These are phyloP conservation scores for Talaromyces sp. DNA, from an alignment of 2,329 filamentous ascomycete genomes.

Conservation along the genomic window DNA sequence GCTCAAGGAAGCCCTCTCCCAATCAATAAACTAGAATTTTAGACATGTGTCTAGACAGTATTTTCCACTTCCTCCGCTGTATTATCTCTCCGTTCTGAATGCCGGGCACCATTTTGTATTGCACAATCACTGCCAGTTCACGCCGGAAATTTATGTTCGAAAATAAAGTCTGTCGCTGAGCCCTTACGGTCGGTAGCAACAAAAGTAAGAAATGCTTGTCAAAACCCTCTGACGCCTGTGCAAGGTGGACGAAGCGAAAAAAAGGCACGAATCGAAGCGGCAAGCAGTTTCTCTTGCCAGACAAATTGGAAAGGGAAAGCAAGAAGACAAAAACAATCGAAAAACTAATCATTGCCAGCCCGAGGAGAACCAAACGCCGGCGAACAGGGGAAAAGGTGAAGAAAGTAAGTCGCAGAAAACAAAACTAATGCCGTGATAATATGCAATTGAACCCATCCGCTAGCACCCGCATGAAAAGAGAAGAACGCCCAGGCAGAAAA, in stretches of 20 bases:
- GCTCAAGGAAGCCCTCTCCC: constrained; percentile 6
- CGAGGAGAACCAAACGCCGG: constrained; percentile 14
- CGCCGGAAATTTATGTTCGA: not conserved
- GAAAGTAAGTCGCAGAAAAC: constrained; percentile 2
- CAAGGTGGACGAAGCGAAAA: not conserved
- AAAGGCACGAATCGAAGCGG: not conserved
- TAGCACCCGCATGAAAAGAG: constrained; percentile 13
- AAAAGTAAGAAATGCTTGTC: not conserved
- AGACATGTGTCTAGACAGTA: not conserved
- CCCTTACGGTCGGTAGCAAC: not conserved
- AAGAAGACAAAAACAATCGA: not conserved
- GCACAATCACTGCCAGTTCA: not conserved
- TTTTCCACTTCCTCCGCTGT: not conserved
- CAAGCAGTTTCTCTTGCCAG: not conserved
- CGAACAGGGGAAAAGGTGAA: constrained; percentile 3
- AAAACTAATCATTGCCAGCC: not conserved
- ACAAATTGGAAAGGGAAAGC: not conserved
- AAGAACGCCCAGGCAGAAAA: constrained; percentile 15
- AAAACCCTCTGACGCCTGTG: not conserved
- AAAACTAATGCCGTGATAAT: constrained; percentile 35
- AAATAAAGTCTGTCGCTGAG: not conserved
- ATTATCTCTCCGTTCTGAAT: not conserved
- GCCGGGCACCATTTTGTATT: not conserved
- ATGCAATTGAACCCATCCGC: constrained; percentile 23
- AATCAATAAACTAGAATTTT: not conserved